These are phyloP conservation scores for Cyberlindnera subsufficiens DNA, from an alignment of 805 yeast genomes.

Conservation along the genomic window DNA sequence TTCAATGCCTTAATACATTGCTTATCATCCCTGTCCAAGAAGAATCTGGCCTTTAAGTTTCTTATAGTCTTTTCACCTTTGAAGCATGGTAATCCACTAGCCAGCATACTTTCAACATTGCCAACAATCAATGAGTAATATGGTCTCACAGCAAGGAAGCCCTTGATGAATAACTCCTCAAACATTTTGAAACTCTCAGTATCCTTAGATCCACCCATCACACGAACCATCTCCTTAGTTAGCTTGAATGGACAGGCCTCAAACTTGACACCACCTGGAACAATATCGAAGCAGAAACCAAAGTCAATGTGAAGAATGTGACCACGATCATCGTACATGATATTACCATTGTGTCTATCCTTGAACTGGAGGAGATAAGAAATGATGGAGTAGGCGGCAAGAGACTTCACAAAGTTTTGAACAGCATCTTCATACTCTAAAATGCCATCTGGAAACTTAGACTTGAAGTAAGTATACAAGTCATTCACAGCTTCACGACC, in stretches of 20 bases:
- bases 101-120: constrained; percentile 88
- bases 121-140: constrained; percentile 80
- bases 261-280: constrained; percentile 97
- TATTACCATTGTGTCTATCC: constrained; percentile 97
- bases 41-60: constrained; percentile 74
- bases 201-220: constrained; percentile 83
- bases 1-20: constrained; percentile 82
- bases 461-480: constrained; percentile 81
- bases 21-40: constrained; percentile 68
- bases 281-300: constrained; percentile 98
- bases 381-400: constrained; percentile 91
- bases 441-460: constrained; percentile 93
- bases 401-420: constrained; percentile 84
- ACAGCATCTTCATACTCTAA: constrained; percentile 90
- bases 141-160: constrained; percentile 83
- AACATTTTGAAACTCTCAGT: constrained; percentile 91
- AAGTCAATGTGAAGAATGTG: constrained; percentile 95
- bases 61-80: constrained; percentile 76
- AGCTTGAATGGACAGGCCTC: constrained; percentile 98
- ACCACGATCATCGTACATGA: constrained; percentile 92
- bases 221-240: constrained; percentile 93
- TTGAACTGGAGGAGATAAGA: constrained; percentile 89
- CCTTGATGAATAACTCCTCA: constrained; percentile 92
- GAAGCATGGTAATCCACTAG: constrained; percentile 94
- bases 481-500: constrained; percentile 99